Evolutionary conservation across 1,139 yeast genomes (phyloP), one percentile per base, ranked within the genome.

Genomic region (Groenewaldozyma auringiensis): DNA sequence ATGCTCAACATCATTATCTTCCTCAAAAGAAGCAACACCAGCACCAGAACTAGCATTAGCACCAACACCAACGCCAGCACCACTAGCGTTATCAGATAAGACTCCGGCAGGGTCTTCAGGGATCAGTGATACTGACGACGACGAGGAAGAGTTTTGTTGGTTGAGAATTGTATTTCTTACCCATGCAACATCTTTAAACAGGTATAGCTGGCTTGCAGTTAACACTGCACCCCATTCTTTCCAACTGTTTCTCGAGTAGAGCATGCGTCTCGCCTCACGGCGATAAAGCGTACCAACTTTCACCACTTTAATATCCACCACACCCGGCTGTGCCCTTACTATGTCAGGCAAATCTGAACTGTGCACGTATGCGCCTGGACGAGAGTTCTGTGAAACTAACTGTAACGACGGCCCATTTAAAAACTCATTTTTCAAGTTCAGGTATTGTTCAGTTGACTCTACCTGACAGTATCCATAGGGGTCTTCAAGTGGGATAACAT

Each of bases 161-260:
- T 49, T 22, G 9, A 52, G 38, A 6, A 47, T 40, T 4, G 58
- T 52, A 43, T 61, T 57, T n/a, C n/a, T n/a, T 41, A 70, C 60
- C 72, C 73, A 68, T 1, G 59, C 49, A 2, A 61, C 60, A 47
- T 69, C 70, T 47, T 67, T 67, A 54, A 69, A 69, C 33, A 70
- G 54, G 45, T 69, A 69, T 2, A 70, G 58, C 46, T 66, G 67
- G 4, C 71, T 65, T 2, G 67, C 63, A 1, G 74, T 70, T 36
- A 69, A 51, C 20, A 70, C 59, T 1, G 67, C 70, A 3, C 74
- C 74, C 69, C 71, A 68, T 47, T 67, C 69, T 22, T 61, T 59
- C 69, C 69, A 68, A 4, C 56, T 53, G 9, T 57, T 53, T 41
- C 59, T 64, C 4, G 67, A 57, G 20, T 60, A 60, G 3, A 62